Conservation (phyloP, 768 basidiomycete species). For the Suillus hirtellus region DNA sequence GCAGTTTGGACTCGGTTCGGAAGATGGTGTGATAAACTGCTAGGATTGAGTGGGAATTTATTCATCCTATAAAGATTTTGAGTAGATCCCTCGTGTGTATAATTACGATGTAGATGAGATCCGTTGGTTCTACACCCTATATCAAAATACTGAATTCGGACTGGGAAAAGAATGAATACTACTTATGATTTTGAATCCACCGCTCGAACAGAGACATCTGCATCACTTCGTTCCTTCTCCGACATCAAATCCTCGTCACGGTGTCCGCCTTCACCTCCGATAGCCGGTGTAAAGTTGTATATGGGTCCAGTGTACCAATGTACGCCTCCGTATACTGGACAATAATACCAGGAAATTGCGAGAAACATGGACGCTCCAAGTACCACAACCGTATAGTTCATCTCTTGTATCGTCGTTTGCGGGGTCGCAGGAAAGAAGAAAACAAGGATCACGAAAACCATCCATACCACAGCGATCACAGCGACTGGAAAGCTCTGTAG, state of each 20-base stretch:
- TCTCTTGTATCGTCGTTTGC: background rate
- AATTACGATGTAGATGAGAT: no score
- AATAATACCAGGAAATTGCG: conserved; percentile 11
- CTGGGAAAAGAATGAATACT: background rate
- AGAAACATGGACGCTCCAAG: conserved; percentile 29
- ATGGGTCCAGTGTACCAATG: conserved; percentile 33
- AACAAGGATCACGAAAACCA: conserved; percentile 36
- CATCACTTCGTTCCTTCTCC: background rate
- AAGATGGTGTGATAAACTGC: no score
- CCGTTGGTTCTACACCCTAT: no score
- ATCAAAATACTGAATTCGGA: no score
- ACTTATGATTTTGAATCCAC: background rate
- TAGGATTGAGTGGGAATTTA: no score
- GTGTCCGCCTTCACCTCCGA: background rate
- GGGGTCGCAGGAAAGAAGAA: conserved; percentile 23
- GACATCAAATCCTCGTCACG: background rate
- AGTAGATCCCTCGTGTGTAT: no score
- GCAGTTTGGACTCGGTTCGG: no score
- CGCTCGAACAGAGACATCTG: background rate
- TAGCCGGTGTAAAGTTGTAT: conserved; percentile 11
- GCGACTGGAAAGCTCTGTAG: conserved; percentile 31
- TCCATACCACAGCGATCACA: conserved; percentile 33
- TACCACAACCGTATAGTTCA: conserved; percentile 13
- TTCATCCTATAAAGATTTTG: no score
- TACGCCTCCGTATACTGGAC: conserved; percentile 26